Evolutionary conservation across 2,329 filamentous ascomycete species (phyloP).

Genomic region (Ceratocystis colombiana): DNA sequence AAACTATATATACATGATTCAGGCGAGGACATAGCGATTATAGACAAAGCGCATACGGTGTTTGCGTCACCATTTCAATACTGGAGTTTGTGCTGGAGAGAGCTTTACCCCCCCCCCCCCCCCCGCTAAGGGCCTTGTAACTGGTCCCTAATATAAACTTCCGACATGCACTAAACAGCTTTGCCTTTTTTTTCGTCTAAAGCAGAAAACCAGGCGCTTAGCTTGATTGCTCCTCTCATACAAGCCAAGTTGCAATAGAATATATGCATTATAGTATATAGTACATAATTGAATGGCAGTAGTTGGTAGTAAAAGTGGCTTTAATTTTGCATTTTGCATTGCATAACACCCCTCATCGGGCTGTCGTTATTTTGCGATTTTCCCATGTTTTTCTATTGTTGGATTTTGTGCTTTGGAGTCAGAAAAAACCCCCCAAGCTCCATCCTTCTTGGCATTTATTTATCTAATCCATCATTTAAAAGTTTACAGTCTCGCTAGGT

Average conservation of each 20-base stretch:
- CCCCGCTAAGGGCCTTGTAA: constrained; percentile 6
- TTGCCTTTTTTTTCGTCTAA: not conserved
- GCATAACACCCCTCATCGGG: too few relatives aligned
- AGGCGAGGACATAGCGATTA: not conserved
- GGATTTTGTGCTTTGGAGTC: not conserved
- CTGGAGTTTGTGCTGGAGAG: not conserved
- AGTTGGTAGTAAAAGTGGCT: too few relatives aligned
- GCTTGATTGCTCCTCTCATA: not conserved
- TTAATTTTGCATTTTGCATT: too few relatives aligned
- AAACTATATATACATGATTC: not conserved
- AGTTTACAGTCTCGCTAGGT: not conserved
- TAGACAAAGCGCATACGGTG: not conserved
- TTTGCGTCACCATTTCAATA: not conserved
- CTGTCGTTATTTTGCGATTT: not conserved
- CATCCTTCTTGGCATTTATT: not conserved
- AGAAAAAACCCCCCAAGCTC: not conserved
- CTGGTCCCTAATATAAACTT: constrained; percentile 2
- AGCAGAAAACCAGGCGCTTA: not conserved
- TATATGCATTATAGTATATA: not conserved
- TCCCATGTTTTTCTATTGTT: not conserved
- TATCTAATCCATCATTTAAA: not conserved
- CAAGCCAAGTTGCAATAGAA: not conserved
- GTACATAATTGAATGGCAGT: too few relatives aligned
- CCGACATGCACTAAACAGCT: not conserved
- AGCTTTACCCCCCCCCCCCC: not conserved